Base-by-base conservation (phyloP, 1,284 basidiomycete genomes). In the Waitea zeae region DNA sequence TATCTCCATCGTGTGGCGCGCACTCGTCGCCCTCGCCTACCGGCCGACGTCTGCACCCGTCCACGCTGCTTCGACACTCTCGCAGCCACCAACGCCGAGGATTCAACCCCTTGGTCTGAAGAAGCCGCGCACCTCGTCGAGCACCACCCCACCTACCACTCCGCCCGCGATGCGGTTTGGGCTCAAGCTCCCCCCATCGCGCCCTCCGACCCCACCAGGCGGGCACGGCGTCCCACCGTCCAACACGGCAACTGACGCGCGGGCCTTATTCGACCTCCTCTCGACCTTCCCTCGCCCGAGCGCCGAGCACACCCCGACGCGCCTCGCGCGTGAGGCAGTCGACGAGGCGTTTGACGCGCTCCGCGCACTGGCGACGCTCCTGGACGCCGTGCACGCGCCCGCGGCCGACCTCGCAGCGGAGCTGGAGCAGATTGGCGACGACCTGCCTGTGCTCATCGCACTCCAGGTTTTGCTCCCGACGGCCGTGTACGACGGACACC, bases 311-410 rank as follows among this genome's bases (percentile, higher is more conserved):
- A 56, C 56, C 41, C 48, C 53, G 9, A 61, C 61, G 4, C 56
- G 54, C 19, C 51, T 80, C 13, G 79, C 81, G 9, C 59, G 62
- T 17, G 81, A 84, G 47, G 81, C 76, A 2, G 78, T 83, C 3
- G 70, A 77, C 33, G 81, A 83, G 46, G 81, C 76, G 0, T 72
- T 75, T 44, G 65, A 65, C 36, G 71, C 70, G 5, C 54, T 84
- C 18, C 56, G 59, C 41, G 62, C 68, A 13, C 52, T 83, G 14
- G 57, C 56, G 9, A 56, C 61, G 11, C 57, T 81, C 17, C 54
- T 79, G n/a, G 69, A 76, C 40, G 57, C 59, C 9, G 55, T 61
- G 13, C 56, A 61, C 34, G 41, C 44, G 27, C 48, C 52, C 34
- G 44, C 46, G 4, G 41, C 49, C 30, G 60, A 68, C 36, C 53